These are phyloP conservation scores for Talinum fruticosum DNA, from an alignment of 148 eudicot genomes.

Conservation along the genomic window DNA sequence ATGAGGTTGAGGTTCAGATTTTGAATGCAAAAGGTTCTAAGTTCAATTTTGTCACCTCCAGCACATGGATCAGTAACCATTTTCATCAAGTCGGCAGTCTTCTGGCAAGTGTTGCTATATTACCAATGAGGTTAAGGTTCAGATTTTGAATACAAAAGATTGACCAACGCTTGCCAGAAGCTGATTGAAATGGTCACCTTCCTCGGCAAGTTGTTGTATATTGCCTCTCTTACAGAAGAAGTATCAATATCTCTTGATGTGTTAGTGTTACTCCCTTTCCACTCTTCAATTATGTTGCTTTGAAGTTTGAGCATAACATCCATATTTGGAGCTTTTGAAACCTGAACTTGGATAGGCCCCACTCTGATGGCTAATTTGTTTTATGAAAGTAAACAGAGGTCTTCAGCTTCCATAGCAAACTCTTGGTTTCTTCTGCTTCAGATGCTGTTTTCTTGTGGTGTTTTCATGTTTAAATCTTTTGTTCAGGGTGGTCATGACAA, in stretches of 20 bases:
- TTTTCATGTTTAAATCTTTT: slow-evolving; percentile 11
- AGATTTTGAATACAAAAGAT: no score
- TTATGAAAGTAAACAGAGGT: not conserved
- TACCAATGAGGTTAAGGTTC: not conserved
- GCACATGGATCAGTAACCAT: not conserved
- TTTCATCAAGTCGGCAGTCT: not conserved
- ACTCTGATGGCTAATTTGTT: not conserved
- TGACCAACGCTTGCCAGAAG: not conserved
- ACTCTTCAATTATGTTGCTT: no score
- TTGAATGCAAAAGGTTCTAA: no score
- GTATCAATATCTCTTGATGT: not conserved
- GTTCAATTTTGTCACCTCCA: not conserved
- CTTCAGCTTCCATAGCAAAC: not conserved
- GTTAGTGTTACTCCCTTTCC: not conserved
- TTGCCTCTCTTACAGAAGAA: not conserved
- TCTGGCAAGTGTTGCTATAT: no score
- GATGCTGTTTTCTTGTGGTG: slow-evolving; percentile 1
- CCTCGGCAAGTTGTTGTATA: not conserved
- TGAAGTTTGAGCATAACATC: no score
- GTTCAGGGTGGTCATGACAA: slow-evolving; percentile 48
- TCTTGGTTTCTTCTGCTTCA: slow-evolving; percentile 11
- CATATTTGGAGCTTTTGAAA: no score
- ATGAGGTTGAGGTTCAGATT: not conserved
- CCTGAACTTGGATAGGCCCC: not conserved
- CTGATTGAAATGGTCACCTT: not conserved